phyloP scores from a whole-genome alignment of 768 basidiomycete species.

The Tylopilus intermedius region DNA sequence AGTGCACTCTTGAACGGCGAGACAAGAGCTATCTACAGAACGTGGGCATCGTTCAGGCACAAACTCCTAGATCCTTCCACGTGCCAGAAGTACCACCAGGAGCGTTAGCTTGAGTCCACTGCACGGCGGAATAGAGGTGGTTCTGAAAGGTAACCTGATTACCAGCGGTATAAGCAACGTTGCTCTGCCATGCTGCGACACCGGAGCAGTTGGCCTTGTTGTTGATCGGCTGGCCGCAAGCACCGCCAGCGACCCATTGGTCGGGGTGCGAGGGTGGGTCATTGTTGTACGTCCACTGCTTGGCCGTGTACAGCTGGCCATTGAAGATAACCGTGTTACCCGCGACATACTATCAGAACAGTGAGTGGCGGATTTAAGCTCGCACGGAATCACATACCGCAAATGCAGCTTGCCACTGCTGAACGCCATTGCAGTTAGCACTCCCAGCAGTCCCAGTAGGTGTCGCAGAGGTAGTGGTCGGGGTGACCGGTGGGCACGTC shows the following conservation, averaged over 20 bases:
- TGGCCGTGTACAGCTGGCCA: constrained; percentile 20
- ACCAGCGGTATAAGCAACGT: constrained; percentile 16
- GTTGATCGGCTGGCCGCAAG: constrained; percentile 18
- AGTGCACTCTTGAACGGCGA: no score
- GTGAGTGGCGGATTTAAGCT: not conserved
- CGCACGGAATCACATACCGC: constrained; percentile 10
- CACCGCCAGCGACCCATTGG: constrained; percentile 12
- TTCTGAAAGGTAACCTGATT: constrained; percentile 12
- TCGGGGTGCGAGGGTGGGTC: constrained; percentile 11
- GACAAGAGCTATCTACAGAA: no score
- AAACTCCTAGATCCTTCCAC: constrained; percentile 22
- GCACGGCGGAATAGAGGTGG: constrained; percentile 21
- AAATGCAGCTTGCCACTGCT: constrained; percentile 21
- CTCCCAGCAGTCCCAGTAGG: not conserved
- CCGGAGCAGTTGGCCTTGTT: constrained; percentile 23
- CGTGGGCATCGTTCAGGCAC: constrained; percentile 5
- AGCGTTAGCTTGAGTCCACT: constrained; percentile 19
- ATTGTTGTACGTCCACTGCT: constrained; percentile 26
- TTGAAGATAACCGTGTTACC: constrained; percentile 22
- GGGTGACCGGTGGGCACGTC: not conserved
- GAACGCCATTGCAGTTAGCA: constrained; percentile 12
- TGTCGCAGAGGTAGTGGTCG: not conserved
- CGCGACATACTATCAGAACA: constrained; percentile 16
- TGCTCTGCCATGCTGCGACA: constrained; percentile 16
- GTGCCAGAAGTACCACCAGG: constrained; percentile 26